Conservation (phyloP, 2,329 filamentous ascomycete species). For the Verticillium nubilum region DNA sequence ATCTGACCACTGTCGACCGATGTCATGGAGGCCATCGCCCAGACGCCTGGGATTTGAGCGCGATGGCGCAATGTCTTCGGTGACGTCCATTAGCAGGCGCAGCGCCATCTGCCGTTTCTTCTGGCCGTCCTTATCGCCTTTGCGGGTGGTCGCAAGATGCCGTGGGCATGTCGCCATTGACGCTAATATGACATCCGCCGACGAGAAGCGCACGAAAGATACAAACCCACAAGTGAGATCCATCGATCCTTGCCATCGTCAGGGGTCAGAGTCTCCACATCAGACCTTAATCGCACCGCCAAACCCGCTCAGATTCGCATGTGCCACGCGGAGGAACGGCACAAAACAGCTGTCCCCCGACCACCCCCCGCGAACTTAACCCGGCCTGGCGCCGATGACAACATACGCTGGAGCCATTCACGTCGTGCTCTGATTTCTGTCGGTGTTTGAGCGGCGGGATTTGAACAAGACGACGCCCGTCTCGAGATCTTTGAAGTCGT, state of each 20-base stretch:
- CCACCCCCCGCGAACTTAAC: not conserved
- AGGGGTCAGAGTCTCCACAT: not conserved
- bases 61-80: slow-evolving; percentile 1
- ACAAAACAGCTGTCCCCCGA: no score
- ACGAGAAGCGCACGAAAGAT: not conserved
- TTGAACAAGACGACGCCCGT: not conserved
- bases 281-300: not conserved
- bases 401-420: not conserved
- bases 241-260: not conserved
- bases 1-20: not conserved
- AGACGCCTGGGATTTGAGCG: not conserved
- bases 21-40: not conserved
- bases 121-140: not conserved
- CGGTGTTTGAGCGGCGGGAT: slow-evolving; percentile 2
- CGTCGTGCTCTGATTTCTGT: not conserved
- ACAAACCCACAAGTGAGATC: not conserved
- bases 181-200: slow-evolving; percentile 1
- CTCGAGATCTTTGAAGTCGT: not conserved
- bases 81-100: not conserved
- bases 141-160: no score
- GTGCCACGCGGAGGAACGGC: no score
- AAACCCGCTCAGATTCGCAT: no score
- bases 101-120: not conserved
- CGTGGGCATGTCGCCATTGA: not conserved
- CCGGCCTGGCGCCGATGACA: not conserved